Conservation (phyloP, 1,139 yeast species). For the Sugiyamaella castrensis region DNA sequence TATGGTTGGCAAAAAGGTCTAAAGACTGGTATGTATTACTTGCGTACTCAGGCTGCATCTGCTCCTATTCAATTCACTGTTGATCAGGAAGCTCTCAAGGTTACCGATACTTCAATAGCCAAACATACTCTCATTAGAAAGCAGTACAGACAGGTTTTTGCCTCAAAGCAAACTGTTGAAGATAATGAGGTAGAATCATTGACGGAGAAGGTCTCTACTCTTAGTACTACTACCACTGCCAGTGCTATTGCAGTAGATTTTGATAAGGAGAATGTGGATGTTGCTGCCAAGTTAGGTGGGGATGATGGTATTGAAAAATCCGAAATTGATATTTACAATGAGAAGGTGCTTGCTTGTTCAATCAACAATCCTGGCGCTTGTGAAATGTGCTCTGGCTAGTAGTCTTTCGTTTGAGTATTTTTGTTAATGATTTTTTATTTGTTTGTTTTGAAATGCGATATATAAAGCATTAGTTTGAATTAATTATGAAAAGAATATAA, state of each 20-base stretch:
- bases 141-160: conserved; percentile 28
- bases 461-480: conserved; percentile 9
- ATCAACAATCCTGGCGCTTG: conserved; percentile 96
- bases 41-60: conserved; percentile 93
- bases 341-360: conserved; percentile 94
- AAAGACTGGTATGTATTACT: conserved; percentile 97
- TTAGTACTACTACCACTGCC: conserved; percentile 16
- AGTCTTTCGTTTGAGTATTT: conserved; percentile 1
- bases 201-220: conserved; percentile 8
- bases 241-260: conserved; percentile 12
- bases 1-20: conserved; percentile 96
- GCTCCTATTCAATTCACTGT: conserved; percentile 92
- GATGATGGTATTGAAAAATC: conserved; percentile 29
- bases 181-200: conserved; percentile 15
- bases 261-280: conserved; percentile 19
- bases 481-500: conserved; percentile 44
- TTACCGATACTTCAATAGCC: conserved; percentile 33
- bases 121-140: conserved; percentile 34
- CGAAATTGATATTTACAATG: conserved; percentile 73
- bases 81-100: conserved; percentile 53
- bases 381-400: conserved; percentile 96
- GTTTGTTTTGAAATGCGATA: not conserved
- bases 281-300: conserved; percentile 16
- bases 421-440: conserved; percentile 20
- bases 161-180: conserved; percentile 3